Conservation (phyloP, 768 basidiomycete genomes). For the Leccinum rimulosum region DNA sequence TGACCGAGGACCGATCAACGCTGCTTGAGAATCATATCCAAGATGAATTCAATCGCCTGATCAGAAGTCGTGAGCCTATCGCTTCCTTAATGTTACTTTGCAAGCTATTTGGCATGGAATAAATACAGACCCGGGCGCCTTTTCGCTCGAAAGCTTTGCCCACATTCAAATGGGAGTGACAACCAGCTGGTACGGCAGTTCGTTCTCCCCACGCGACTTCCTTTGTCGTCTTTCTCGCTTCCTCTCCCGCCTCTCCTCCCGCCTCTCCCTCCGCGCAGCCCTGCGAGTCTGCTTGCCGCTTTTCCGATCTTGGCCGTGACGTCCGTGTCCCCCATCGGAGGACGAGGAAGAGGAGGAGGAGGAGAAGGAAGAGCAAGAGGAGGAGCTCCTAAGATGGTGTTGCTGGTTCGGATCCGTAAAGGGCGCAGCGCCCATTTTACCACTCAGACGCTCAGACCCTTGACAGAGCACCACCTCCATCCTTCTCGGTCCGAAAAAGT, state of each 20-base stretch:
- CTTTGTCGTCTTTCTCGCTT: constrained; percentile 14
- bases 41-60: no score
- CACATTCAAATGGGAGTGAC: constrained; percentile 6
- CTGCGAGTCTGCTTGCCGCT: not conserved
- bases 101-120: no score
- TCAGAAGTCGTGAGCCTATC: no score
- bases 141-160: not conserved
- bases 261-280: constrained; percentile 12
- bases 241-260: constrained; percentile 12
- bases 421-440: constrained; percentile 22
- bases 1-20: no score
- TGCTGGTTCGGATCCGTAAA: constrained; percentile 17
- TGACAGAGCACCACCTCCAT: constrained; percentile 42
- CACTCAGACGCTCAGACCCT: constrained; percentile 30
- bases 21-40: no score
- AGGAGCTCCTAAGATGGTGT: not conserved
- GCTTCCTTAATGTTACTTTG: no score
- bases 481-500: constrained; percentile 47
- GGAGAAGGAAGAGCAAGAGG: not conserved
- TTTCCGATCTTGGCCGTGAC: not conserved
- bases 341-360: not conserved
- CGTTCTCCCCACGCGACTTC: constrained; percentile 17
- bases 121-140: no score
- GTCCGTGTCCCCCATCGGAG: not conserved
- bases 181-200: constrained; percentile 22